Conservation (phyloP, 2,329 filamentous ascomycete genomes). For the Penicillium sp. region DNA sequence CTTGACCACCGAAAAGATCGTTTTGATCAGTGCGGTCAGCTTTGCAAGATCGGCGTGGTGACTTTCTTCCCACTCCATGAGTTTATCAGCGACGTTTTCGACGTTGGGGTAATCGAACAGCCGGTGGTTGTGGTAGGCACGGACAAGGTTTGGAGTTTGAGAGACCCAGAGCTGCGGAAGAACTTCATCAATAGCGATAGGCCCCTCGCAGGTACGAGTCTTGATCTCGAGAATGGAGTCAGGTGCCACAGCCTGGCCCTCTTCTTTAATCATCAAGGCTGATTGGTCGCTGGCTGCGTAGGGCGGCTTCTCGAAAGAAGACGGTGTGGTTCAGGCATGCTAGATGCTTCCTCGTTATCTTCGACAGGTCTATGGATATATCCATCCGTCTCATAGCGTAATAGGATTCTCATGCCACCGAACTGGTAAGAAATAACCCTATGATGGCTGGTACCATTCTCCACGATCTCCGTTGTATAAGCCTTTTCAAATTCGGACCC, state of each 20-base stretch:
- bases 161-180: constrained; percentile 53
- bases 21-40: constrained; percentile 39
- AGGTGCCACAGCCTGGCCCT: constrained; percentile 39
- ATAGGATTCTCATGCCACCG: constrained; percentile 37
- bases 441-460: constrained; percentile 51
- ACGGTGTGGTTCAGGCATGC: constrained; percentile 31
- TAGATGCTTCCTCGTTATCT: constrained; percentile 11
- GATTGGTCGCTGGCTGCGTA: constrained; percentile 22
- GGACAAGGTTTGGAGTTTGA: constrained; percentile 54
- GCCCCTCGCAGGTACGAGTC: constrained; percentile 42
- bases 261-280: constrained; percentile 36
- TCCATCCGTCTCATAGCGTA: constrained; percentile 48
- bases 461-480: constrained; percentile 44
- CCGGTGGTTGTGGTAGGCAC: constrained; percentile 48
- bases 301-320: constrained; percentile 23
- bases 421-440: constrained; percentile 53
- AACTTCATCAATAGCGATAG: constrained; percentile 42
- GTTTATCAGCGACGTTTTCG: constrained; percentile 40
- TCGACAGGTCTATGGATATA: constrained; percentile 34
- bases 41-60: constrained; percentile 38
- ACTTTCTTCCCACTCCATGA: constrained; percentile 44
- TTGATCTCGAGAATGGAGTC: constrained; percentile 53
- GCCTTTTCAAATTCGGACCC: constrained; percentile 54
- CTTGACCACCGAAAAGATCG: constrained; percentile 36
- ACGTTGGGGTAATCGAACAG: constrained; percentile 40